These are phyloP conservation scores for Drechslerella dactyloides DNA, from an alignment of 2,329 filamentous ascomycete species.

Conservation along the genomic window DNA sequence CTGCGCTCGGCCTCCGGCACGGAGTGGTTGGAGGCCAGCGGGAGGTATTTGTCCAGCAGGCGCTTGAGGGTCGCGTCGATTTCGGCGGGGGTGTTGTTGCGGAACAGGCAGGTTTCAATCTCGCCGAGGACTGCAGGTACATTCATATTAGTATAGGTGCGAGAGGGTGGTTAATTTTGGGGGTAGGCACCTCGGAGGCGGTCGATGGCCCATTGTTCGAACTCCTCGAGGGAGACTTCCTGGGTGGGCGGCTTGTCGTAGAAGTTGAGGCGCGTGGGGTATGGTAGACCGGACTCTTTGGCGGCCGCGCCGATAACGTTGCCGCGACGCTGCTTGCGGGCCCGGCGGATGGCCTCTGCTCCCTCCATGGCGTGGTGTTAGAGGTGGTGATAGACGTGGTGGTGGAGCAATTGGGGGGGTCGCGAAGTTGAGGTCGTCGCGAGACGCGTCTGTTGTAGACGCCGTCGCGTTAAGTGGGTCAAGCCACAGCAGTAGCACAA, in stretches of 20 bases:
- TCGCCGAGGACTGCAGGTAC: constrained; percentile 75
- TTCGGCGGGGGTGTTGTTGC: constrained; percentile 84
- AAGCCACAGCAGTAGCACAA: too few relatives aligned
- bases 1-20: constrained; percentile 62
- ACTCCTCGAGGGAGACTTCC: constrained; percentile 94
- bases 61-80: constrained; percentile 83
- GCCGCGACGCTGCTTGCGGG: constrained; percentile 28
- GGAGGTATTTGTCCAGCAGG: constrained; percentile 84
- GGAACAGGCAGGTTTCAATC: constrained; percentile 92
- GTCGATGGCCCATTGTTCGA: constrained; percentile 98
- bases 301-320: constrained; percentile 3
- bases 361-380: constrained; percentile 21
- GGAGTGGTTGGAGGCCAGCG: constrained; percentile 77
- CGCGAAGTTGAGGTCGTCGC: too few relatives aligned
- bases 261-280: constrained; percentile 88
- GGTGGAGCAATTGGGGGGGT: not conserved
- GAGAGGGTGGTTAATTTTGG: not conserved
- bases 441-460: too few relatives aligned
- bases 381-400: not conserved
- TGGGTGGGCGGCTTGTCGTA: constrained; percentile 86
- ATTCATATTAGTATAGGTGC: constrained; percentile 17
- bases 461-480: too few relatives aligned
- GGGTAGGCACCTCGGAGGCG: constrained; percentile 72
- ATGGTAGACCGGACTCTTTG: constrained; percentile 58
- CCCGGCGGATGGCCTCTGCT: constrained; percentile 22